Percentiles rank a stretch among this genome's conserved stretches.
These are phyloP conservation scores for Nannochloris sp. DNA, from an alignment of 139 green algal genomes.

Conservation along the genomic window DNA sequence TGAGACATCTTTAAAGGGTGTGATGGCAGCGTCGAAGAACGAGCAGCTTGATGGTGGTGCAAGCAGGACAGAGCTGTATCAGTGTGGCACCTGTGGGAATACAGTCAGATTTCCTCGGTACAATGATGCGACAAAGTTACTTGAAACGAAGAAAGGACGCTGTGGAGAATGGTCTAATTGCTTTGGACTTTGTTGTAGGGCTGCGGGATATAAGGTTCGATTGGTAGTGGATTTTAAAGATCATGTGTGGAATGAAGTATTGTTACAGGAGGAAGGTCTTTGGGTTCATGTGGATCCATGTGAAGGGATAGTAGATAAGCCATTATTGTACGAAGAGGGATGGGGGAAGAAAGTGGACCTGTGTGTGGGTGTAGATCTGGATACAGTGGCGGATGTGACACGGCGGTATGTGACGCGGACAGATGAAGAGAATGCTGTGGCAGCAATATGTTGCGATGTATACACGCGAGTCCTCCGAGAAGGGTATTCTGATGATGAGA, in stretches of 20 bases:
- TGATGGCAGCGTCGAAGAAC: constrained; percentile 22
- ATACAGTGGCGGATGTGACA: constrained; percentile 57
- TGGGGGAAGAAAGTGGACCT: constrained; percentile 75
- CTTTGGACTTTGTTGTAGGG: constrained; percentile 50
- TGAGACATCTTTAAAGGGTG: constrained; percentile 7
- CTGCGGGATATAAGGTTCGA: constrained; percentile 38
- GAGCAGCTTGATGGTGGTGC: constrained; percentile 33
- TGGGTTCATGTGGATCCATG: constrained; percentile 69
- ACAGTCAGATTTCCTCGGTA: constrained; percentile 42
- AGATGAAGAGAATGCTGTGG: neutral
- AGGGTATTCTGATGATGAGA: neutral
- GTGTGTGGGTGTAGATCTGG: constrained; percentile 47
- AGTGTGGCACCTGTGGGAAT: constrained; percentile 14
- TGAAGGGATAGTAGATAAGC: constrained; percentile 51
- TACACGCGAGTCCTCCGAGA: neutral
- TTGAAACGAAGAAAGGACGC: constrained; percentile 56
- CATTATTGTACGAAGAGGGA: constrained; percentile 42
- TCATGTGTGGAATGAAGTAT: constrained; percentile 68
- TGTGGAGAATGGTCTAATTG: constrained; percentile 72
- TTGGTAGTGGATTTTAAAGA: constrained; percentile 61
- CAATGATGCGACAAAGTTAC: constrained; percentile 52
- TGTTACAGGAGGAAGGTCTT: constrained; percentile 17
- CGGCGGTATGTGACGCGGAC: constrained; percentile 40
- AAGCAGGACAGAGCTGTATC: constrained; percentile 41
- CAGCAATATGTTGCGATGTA: neutral